Evolutionary conservation across 208 protist species (phyloP), one percentile per base, ranked within the genome.

Genomic region (Leishmania arabica): DNA sequence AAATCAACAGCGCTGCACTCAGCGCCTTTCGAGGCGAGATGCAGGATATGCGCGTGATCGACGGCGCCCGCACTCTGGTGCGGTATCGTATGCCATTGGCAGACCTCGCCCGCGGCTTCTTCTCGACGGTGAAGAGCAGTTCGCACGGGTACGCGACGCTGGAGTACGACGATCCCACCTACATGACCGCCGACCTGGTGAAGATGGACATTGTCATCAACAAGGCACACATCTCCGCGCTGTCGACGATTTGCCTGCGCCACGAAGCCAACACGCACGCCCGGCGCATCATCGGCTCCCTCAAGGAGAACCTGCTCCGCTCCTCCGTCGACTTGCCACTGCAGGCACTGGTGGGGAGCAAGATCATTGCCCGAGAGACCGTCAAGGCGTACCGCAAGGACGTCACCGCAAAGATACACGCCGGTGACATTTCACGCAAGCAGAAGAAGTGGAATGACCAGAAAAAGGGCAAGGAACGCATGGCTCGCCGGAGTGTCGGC

Each of bases 381-480:
- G 81, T 99, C 60, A 93, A 92, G 86, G 97, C 96, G 11, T 96
- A 99, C 78, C 84, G 95, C 47, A 99, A 99, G 83, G 96, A 99
- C 78, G 98, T 99, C 6, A 99, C 97, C 7, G 92, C 94, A 40
- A 98, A 98, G 80, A 98, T 97, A 70, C 97, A 98, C 90, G 98
- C 98, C 56, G 98, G 98, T 70, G 98, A 99, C 81, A 96, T 99
- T 58, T 97, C 97, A 31, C 91, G 98, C 56, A 99, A 99, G 83
- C 89, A 94, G 84, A 99, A 99, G 88, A 95, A 99, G 77, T 96
- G 99, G 86, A 93, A 96, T 56, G 98, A 99, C 82, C 98, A 99
- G 90, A 99, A 99, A 82, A 98, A 99, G 87, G 98, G 98, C 72
- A 99, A 99, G 88, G 98, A 99, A 85, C 86, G 93, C 76, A 99